phyloP scores from a whole-genome alignment of 2,329 filamentous ascomycete species.

The Fusarium neocosmosporiellum region DNA sequence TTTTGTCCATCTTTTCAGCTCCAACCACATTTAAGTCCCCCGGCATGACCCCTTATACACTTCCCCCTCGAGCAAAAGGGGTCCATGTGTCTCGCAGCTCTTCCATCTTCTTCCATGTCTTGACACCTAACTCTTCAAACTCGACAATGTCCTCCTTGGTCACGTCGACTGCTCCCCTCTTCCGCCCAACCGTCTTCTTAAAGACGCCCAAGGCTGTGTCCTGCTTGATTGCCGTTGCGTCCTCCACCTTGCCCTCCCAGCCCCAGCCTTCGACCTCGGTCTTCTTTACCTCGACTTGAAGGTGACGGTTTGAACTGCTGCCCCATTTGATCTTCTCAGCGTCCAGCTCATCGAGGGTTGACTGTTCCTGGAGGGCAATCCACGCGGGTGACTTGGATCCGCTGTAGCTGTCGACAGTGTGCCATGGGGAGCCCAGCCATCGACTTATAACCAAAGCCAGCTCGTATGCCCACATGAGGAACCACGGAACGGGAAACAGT shows the following conservation, averaged over 20 bases:
- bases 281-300: constrained; percentile 72
- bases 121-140: constrained; percentile 71
- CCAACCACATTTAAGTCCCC: neutral
- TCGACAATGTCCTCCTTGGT: constrained; percentile 69
- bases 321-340: constrained; percentile 83
- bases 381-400: constrained; percentile 83
- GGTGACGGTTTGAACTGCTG: constrained; percentile 70
- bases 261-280: constrained; percentile 93
- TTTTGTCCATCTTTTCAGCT: constrained; percentile 16
- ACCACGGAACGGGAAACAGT: constrained; percentile 78
- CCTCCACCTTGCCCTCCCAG: constrained; percentile 69
- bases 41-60: neutral
- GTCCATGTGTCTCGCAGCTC: constrained; percentile 72
- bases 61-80: neutral
- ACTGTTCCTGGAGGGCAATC: constrained; percentile 76
- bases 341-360: constrained; percentile 66
- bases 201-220: constrained; percentile 61
- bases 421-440: constrained; percentile 89
- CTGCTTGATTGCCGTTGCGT: constrained; percentile 53
- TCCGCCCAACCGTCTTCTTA: constrained; percentile 67
- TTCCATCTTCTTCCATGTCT: constrained; percentile 79
- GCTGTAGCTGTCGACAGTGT: constrained; percentile 78
- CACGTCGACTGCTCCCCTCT: constrained; percentile 65
- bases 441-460: constrained; percentile 77
- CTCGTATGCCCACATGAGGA: constrained; percentile 77